Base-by-base conservation (phyloP, 1,284 basidiomycete genomes). In the Tilletiopsis washingtonensis region DNA sequence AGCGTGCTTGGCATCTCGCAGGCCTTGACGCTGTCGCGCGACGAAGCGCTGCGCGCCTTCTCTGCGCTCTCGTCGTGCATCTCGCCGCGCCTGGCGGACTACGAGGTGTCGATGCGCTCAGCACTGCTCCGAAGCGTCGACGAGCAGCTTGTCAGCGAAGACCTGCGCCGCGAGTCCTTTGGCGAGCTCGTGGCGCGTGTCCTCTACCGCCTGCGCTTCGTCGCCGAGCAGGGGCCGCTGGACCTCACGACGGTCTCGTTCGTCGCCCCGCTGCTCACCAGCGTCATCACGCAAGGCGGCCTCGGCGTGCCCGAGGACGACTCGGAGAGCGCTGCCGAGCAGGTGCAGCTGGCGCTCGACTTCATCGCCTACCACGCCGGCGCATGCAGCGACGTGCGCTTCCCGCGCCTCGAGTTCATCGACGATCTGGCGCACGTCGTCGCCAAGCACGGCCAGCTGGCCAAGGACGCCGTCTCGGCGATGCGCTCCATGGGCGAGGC, bases 171-270 rank as follows among this genome's bases (percentile, higher is more conserved):
- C 40, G 70, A 71, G 51, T 49, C 67, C 11, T 49, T 62, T 19
- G 55, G 57, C 27, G 89, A 80, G 17, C 78, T 96, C 23, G 80
- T 91, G 25, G 78, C 87, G 38, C 86, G 93, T 17, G 83, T 97
- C 1, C 77, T 99, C 1, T 89, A 96, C 72, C 83, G 88, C 26
- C 73, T 98, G 1, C 83, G 87, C 26, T 86, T 82, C 52, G 76
- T 91, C 2, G 84, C 87, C 0, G 88, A 93, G 61, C 84, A 88
- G 64, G 76, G 81, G 0, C 82, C 88, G 0, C 84, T 98, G 43
- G 88, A 94, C 67, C 80, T 84, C 0, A 82, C 84, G 0, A 90
- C 90, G 0, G 91, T 88, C 72, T 82, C 86, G 0, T 88, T 93
- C 62, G 75, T 83, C 1, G 84, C 83, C 41, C 86, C 91, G 5